Evolutionary conservation across 177 flowering plant genomes (phyloP).

Genomic region (Vitis hybrid): DNA sequence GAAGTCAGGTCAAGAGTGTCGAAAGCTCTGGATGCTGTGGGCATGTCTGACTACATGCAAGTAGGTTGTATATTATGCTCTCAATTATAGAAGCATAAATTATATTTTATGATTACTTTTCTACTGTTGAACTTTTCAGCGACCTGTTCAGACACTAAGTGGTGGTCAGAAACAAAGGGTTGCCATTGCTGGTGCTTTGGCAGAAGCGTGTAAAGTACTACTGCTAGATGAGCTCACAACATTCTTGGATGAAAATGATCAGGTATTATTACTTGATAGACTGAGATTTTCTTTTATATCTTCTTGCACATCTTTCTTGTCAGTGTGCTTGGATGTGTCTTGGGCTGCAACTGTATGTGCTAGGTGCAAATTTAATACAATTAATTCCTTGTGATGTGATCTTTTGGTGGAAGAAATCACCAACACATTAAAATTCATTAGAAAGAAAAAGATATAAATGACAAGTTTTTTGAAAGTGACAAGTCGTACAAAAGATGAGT

Average conservation of each 20-base stretch:
- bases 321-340: no score
- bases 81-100: background rate
- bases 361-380: no score
- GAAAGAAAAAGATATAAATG: no score
- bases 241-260: slow-evolving; percentile 86
- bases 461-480: no score
- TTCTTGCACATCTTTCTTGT: background rate
- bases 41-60: slow-evolving; percentile 67
- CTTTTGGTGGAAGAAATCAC: no score
- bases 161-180: slow-evolving; percentile 99
- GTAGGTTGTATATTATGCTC: slow-evolving; percentile 31
- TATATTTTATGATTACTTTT: slow-evolving; percentile 1
- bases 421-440: no score
- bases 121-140: slow-evolving; percentile 39
- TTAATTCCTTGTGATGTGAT: no score
- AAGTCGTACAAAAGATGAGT: no score
- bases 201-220: slow-evolving; percentile 83
- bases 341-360: no score
- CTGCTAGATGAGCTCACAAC: slow-evolving; percentile 95
- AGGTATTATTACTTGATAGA: slow-evolving; percentile 43
- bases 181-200: slow-evolving; percentile 95
- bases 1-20: slow-evolving; percentile 66
- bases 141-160: slow-evolving; percentile 95
- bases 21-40: slow-evolving; percentile 72
- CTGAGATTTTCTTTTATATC: background rate